Evolutionary conservation across 108 stramenopile species (phyloP), one percentile per base, ranked within the genome.

Genomic region (Pseudonitzschia multistriata): DNA sequence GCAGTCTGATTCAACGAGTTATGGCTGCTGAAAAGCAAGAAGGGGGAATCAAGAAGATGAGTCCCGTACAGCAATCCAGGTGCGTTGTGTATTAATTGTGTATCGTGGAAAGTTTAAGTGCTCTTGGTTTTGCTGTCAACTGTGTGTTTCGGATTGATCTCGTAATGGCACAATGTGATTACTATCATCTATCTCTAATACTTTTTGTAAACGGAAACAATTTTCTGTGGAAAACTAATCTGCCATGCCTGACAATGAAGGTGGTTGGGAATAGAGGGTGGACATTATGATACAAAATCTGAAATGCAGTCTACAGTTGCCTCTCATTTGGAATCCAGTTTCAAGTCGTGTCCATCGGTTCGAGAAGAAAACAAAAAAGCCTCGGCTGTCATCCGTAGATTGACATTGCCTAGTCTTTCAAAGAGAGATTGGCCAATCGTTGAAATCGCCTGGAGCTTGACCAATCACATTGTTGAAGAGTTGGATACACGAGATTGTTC

Each of bases 401-500:
- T 81, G 53, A 85, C 86, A 2, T 52, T 88, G 4, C 89, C 93
- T 22, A 79, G 82, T 24, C 73, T 94, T 49, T 85, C 87, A 10
- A 48, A 66, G 25, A 77, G 81, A 5, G 93, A 94, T 62, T 85
- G 83, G 65, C 80, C 79, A 0, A 75, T 86, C 62, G 53, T 92
- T 8, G 76, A 90, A 65, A 72, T 87, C 3, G 87, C 90, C 0
- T 92, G 89, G 90, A 60, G 42, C n/a, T 86, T 88, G 64, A 56
- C 90, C 15, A 70, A 66, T 39, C 83, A 73, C 35, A 80, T 85
- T 47, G 80, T 89, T 73, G 65, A 81, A 24, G 90, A 88, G 49
- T 66, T 94, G 45, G 89, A 94, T 65, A 64, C 73, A 25, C 76
- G 85, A 0, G 80, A 80, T 67, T 79, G 88, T 39, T 61, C 85